Percentiles rank a stretch among this genome's conserved stretches.
Conservation (phyloP, 192 early-diverging fungal species). For the Rhizophagus sp. region DNA sequence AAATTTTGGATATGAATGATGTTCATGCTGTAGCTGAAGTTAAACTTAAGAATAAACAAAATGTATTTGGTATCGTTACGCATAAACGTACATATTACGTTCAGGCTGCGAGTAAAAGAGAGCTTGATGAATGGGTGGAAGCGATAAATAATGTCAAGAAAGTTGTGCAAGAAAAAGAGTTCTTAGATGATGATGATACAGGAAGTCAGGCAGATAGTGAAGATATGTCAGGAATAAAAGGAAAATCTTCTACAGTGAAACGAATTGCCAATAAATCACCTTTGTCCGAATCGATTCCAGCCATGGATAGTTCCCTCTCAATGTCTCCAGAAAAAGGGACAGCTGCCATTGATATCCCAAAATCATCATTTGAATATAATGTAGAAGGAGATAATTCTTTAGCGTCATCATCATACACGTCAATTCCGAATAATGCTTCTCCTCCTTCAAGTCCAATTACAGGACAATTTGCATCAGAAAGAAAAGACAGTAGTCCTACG, state of each 20-base stretch:
- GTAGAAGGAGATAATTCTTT: background rate
- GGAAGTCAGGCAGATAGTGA: conserved; percentile 21
- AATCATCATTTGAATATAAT: background rate
- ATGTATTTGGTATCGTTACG: conserved; percentile 79
- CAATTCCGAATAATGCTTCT: conserved; percentile 6
- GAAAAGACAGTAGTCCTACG: conserved; percentile 22
- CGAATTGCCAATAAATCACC: background rate
- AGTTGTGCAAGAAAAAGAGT: conserved; percentile 30
- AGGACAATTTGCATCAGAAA: conserved; percentile 11
- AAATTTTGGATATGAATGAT: conserved; percentile 70
- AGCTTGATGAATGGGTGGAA: conserved; percentile 69
- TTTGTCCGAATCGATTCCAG: background rate
- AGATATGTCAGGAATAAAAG: background rate
- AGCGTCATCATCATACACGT: conserved; percentile 1
- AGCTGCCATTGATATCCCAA: conserved; percentile 14
- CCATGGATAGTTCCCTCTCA: background rate
- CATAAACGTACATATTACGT: conserved; percentile 72
- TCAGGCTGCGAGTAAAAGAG: conserved; percentile 52
- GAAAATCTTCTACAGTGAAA: background rate
- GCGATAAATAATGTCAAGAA: conserved; percentile 44
- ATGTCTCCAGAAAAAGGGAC: background rate
- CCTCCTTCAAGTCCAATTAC: conserved; percentile 19
- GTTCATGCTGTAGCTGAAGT: conserved; percentile 73
- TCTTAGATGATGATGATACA: conserved; percentile 20
- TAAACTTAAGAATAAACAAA: conserved; percentile 60